These are phyloP conservation scores for Clonostachys chloroleuca DNA, from an alignment of 2,329 filamentous ascomycete genomes.

Conservation along the genomic window DNA sequence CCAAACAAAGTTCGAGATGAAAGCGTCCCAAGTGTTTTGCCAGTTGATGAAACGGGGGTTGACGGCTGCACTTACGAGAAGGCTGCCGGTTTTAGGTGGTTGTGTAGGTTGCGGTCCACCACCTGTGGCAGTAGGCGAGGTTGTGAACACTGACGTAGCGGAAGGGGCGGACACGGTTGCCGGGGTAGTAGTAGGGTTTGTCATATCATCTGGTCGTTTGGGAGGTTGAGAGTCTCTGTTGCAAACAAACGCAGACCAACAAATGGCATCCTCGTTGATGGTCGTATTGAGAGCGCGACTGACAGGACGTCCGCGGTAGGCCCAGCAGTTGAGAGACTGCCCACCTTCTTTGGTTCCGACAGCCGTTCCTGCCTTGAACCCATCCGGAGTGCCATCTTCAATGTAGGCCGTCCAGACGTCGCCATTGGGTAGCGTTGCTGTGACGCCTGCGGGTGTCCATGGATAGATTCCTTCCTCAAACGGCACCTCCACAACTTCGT, in stretches of 20 bases:
- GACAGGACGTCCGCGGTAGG: conserved; percentile 32
- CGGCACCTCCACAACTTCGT: conserved; percentile 31
- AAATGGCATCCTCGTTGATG: conserved; percentile 26
- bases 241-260: conserved; percentile 35
- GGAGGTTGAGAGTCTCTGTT: conserved; percentile 26
- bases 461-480: conserved; percentile 30
- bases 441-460: conserved; percentile 28
- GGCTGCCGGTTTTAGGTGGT: conserved; percentile 17
- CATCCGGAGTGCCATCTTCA: conserved; percentile 31
- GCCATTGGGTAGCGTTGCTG: conserved; percentile 29
- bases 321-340: conserved; percentile 32
- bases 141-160: conserved; percentile 22
- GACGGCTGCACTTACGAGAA: conserved; percentile 22
- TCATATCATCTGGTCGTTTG: conserved; percentile 25
- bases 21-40: conserved; percentile 28
- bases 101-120: conserved; percentile 21
- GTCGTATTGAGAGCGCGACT: conserved; percentile 32
- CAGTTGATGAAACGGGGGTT: conserved; percentile 33
- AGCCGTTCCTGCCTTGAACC: conserved; percentile 30
- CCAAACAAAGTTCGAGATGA: conserved; percentile 34
- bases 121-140: conserved; percentile 14
- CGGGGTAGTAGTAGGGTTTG: conserved; percentile 23
- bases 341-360: conserved; percentile 32
- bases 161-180: conserved; percentile 22
- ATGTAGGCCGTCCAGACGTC: conserved; percentile 35